Percentiles rank a stretch among this genome's conserved stretches.
Conservation (phyloP, 805 yeast species). For the Saccharomycopsis sp. region DNA sequence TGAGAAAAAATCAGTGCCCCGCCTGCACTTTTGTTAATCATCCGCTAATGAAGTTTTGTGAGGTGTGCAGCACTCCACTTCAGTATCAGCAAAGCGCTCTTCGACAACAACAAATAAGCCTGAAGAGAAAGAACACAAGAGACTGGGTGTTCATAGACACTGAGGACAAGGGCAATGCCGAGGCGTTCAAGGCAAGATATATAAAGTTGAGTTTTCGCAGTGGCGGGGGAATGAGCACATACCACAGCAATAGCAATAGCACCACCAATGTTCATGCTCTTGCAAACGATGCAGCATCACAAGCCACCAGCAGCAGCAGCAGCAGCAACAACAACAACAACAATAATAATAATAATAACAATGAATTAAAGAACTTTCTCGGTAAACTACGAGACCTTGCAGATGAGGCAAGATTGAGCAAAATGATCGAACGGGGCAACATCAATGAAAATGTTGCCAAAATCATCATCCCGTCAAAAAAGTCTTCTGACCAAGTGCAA, state of each 20-base stretch:
- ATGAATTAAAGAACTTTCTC: slow-evolving; percentile 11
- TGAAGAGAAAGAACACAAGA: not conserved
- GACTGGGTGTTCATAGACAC: slow-evolving; percentile 1
- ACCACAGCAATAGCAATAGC: too few relatives aligned
- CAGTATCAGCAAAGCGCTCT: slow-evolving; percentile 21
- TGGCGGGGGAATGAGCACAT: too few relatives aligned
- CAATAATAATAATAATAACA: not conserved
- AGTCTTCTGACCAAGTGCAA: not conserved
- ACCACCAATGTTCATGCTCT: too few relatives aligned
- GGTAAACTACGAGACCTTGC: slow-evolving; percentile 9
- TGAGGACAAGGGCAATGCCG: slow-evolving; percentile 18
- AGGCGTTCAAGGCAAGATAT: slow-evolving; percentile 21
- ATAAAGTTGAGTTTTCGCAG: slow-evolving; percentile 19
- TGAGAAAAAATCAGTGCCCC: slow-evolving; percentile 39
- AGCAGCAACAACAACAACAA: too few relatives aligned
- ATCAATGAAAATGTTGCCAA: slow-evolving; percentile 14
- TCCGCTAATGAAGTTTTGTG: slow-evolving; percentile 69
- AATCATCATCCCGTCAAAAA: slow-evolving; percentile 9
- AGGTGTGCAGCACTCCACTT: slow-evolving; percentile 69
- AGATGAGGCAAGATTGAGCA: slow-evolving; percentile 6
- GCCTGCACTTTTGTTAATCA: slow-evolving; percentile 79
- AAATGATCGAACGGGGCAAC: not conserved
- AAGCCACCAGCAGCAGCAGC: too few relatives aligned
- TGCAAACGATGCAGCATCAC: too few relatives aligned
- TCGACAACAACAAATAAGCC: too few relatives aligned